These are phyloP conservation scores for Inga oerstediana DNA, from an alignment of 306 rosid species.

Conservation along the genomic window DNA sequence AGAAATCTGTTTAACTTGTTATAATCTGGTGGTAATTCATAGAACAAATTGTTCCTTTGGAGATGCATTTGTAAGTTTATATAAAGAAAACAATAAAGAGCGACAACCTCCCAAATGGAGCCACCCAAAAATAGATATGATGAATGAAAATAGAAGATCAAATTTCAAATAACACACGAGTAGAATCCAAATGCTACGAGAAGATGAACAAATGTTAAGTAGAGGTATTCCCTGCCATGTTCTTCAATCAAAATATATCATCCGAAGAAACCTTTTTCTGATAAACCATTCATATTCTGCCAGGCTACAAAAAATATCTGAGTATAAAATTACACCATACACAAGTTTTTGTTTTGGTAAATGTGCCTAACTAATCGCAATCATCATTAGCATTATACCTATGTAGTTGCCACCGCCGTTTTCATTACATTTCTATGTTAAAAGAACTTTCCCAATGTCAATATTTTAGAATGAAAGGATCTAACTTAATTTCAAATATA, in stretches of 20 bases:
- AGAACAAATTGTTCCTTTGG: conserved; percentile 4
- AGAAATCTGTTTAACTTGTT: conserved; percentile 14
- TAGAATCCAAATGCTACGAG: conserved; percentile 8
- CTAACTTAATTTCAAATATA: background rate
- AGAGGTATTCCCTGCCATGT: background rate
- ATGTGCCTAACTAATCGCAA: background rate
- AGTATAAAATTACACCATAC: background rate
- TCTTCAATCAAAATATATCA: conserved; percentile 5
- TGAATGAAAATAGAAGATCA: conserved; percentile 10
- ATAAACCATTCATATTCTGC: background rate
- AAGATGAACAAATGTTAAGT: background rate
- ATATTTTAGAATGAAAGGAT: background rate
- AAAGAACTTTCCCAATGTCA: background rate
- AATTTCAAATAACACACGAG: background rate
- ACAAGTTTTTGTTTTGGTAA: background rate
- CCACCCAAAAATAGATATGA: conserved; percentile 11
- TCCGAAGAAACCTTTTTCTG: background rate
- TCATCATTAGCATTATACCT: background rate
- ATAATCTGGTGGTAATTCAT: conserved; percentile 12
- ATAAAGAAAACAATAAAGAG: conserved; percentile 12
- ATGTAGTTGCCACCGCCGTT: background rate
- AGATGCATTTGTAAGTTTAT: background rate
- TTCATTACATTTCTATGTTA: background rate
- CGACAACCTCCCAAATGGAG: background rate
- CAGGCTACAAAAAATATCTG: background rate